Percentiles rank a stretch among this genome's conserved stretches.
phyloP scores from a whole-genome alignment of 2,329 filamentous ascomycete species.

The Talaromyces sp. region DNA sequence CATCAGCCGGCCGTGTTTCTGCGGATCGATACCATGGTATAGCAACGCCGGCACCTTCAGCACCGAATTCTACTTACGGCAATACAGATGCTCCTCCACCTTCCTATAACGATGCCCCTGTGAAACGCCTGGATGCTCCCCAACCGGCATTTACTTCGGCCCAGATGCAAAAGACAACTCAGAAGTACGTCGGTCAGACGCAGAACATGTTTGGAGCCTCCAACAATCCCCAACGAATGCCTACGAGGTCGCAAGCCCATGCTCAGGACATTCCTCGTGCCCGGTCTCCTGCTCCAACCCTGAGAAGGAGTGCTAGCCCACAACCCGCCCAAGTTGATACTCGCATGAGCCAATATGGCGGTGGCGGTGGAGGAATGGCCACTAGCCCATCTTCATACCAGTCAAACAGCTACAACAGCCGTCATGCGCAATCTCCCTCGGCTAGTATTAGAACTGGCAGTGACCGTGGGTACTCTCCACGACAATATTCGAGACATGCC shows the following conservation, averaged over 20 bases:
- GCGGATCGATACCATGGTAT: slow-evolving; percentile 95
- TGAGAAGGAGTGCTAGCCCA: slow-evolving; percentile 33
- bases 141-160: slow-evolving; percentile 87
- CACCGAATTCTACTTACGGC: slow-evolving; percentile 33
- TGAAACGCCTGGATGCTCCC: slow-evolving; percentile 79
- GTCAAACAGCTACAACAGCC: slow-evolving; percentile 37
- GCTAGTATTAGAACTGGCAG: slow-evolving; percentile 26
- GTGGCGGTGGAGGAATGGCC: slow-evolving; percentile 11
- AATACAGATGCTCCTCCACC: slow-evolving; percentile 66
- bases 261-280: slow-evolving; percentile 41
- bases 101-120: slow-evolving; percentile 70
- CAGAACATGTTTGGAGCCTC: slow-evolving; percentile 64
- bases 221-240: slow-evolving; percentile 50
- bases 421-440: slow-evolving; percentile 34
- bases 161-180: slow-evolving; percentile 92
- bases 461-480: slow-evolving; percentile 42
- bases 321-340: slow-evolving; percentile 24
- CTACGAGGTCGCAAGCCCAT: slow-evolving; percentile 52
- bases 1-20: slow-evolving; percentile 77
- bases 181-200: slow-evolving; percentile 80
- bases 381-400: slow-evolving; percentile 44
- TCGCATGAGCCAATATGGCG: slow-evolving; percentile 33
- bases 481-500: slow-evolving; percentile 33
- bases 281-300: slow-evolving; percentile 55
- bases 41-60: slow-evolving; percentile 65